These are phyloP conservation scores for Blastomyces emzantsi DNA, from an alignment of 2,329 filamentous ascomycete species.

Conservation along the genomic window DNA sequence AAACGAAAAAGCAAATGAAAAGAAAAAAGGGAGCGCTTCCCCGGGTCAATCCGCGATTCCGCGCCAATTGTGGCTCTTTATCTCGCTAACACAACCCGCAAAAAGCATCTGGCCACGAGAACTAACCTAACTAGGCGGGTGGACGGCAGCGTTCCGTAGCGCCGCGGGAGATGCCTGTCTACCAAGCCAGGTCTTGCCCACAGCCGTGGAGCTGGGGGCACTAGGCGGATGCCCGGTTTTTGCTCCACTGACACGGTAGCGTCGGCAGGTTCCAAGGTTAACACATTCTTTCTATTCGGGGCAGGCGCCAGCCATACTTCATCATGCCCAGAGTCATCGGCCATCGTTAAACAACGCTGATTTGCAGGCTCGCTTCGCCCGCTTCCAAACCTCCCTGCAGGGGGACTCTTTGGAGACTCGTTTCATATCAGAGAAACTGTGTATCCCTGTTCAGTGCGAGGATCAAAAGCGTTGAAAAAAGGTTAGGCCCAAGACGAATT, in stretches of 20 bases:
- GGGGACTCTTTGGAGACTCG: background rate
- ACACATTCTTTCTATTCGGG: background rate
- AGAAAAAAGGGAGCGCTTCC: background rate
- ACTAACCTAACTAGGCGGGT: background rate
- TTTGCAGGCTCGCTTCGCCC: no score
- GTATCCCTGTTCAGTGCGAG: no score
- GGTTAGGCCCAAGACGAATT: background rate
- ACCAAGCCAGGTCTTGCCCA: background rate
- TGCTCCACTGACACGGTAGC: background rate
- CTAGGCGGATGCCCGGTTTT: background rate
- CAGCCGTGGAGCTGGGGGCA: slow-evolving; percentile 2
- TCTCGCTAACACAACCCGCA: background rate
- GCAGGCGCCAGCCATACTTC: no score
- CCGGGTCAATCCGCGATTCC: background rate
- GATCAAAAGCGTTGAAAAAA: background rate
- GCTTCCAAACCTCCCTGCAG: background rate
- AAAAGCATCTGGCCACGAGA: background rate
- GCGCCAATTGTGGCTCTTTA: background rate
- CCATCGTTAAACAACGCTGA: no score
- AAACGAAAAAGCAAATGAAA: background rate
- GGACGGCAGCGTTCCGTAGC: background rate
- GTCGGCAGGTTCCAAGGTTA: background rate
- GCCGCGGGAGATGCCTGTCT: background rate
- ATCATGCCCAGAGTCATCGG: no score
- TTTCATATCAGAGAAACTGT: background rate